These are phyloP conservation scores for Hippophae tibetana DNA, from an alignment of 306 rosid species.

Conservation along the genomic window DNA sequence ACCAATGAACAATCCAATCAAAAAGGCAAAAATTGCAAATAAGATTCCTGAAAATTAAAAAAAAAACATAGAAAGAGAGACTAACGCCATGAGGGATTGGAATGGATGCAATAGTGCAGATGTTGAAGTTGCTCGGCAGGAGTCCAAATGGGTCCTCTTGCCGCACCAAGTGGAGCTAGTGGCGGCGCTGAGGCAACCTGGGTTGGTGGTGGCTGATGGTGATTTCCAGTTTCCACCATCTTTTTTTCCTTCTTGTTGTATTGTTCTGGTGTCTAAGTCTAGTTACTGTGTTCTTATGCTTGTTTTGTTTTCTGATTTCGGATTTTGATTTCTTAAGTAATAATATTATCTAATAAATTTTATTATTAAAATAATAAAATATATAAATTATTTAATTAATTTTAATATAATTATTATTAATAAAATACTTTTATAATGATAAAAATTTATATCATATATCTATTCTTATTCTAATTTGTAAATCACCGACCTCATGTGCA, in stretches of 20 bases:
- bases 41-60: background rate
- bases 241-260: background rate
- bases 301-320: background rate
- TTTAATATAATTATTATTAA: too few relatives aligned
- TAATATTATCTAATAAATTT: too few relatives aligned
- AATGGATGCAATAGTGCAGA: slow-evolving; percentile 85
- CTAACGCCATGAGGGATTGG: slow-evolving; percentile 98
- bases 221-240: slow-evolving; percentile 62
- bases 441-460: too few relatives aligned
- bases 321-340: too few relatives aligned
- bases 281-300: background rate
- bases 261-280: background rate
- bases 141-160: slow-evolving; percentile 63
- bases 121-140: slow-evolving; percentile 82
- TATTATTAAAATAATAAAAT: too few relatives aligned
- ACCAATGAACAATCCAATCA: background rate
- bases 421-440: too few relatives aligned
- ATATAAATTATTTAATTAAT: too few relatives aligned
- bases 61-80: slow-evolving; percentile 18
- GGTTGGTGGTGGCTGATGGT: slow-evolving; percentile 25
- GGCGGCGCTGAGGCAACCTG: slow-evolving; percentile 28
- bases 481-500: too few relatives aligned
- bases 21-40: background rate
- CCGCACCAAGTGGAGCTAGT: slow-evolving; percentile 29
- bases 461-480: too few relatives aligned